Conservation (phyloP, 2,329 filamentous ascomycete genomes). For the Claviceps sp. region DNA sequence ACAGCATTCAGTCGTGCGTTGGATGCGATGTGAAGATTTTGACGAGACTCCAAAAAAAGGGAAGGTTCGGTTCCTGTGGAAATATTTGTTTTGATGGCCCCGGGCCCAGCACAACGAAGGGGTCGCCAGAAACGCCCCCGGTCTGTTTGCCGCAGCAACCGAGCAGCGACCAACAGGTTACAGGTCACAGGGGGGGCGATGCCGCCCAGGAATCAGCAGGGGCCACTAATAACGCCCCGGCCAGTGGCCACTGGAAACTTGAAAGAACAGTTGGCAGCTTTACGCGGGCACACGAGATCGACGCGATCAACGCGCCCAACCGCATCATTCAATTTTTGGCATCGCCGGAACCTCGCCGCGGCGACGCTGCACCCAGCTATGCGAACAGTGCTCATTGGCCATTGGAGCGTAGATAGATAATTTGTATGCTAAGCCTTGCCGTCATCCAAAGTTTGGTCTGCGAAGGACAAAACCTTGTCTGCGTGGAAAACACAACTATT, state of each 20-base stretch:
- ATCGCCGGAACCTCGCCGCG: not conserved
- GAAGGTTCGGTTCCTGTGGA: not conserved
- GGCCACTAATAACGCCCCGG: not conserved
- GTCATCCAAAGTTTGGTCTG: not conserved
- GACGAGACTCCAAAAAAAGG: not conserved
- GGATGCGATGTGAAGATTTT: not conserved
- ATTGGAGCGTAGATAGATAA: not conserved
- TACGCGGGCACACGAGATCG: conserved; percentile 21
- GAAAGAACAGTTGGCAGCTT: conserved; percentile 15
- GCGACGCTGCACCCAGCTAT: not conserved
- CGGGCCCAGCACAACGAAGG: not conserved
- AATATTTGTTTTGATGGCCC: conserved; percentile 3
- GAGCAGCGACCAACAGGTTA: not conserved
- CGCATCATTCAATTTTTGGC: not conserved
- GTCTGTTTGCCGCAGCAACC: conserved; percentile 15
- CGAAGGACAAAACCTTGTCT: not conserved
- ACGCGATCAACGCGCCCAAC: conserved; percentile 1
- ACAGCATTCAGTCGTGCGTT: not conserved
- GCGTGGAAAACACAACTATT: not conserved
- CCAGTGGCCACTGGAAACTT: not conserved
- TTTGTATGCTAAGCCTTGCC: not conserved
- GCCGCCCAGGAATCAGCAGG: not conserved
- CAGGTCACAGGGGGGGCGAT: no score
- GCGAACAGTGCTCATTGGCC: not conserved
- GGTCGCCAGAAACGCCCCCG: not conserved